These are phyloP conservation scores for Blepharisma japonicum DNA, from an alignment of 73 alveolate genomes.

Conservation along the genomic window DNA sequence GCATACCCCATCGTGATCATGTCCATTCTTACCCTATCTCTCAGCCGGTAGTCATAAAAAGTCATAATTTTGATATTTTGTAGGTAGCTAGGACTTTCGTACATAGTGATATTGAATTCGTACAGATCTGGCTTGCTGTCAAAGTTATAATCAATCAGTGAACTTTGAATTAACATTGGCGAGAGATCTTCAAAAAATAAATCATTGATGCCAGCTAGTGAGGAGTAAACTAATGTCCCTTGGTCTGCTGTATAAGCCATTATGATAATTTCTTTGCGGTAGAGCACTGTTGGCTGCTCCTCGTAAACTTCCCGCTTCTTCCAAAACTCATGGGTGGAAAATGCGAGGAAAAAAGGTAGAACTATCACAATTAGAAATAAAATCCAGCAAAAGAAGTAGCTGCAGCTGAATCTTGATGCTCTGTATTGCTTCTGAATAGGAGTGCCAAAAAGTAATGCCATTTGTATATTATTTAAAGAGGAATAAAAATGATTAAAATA, in stretches of 20 bases:
- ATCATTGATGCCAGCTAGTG: constrained; percentile 6
- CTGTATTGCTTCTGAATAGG: not conserved
- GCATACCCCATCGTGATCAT: constrained; percentile 25
- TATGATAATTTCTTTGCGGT: constrained; percentile 4
- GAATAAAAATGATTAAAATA: too few relatives aligned
- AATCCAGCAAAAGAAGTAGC: constrained; percentile 22
- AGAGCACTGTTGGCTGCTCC: constrained; percentile 2
- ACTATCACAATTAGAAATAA: not conserved
- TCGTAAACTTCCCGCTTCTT: not conserved
- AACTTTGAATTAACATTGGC: not conserved
- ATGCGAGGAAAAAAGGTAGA: constrained; percentile 12
- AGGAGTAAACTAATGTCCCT: not conserved
- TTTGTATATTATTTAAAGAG: not conserved
- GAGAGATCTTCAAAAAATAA: not conserved
- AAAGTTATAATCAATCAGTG: not conserved
- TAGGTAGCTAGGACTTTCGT: not conserved
- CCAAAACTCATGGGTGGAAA: constrained; percentile 21
- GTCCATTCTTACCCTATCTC: not conserved
- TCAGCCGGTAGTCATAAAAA: constrained; percentile 6
- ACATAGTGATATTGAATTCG: not conserved
- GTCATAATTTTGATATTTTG: not conserved
- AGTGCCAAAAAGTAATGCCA: not conserved
- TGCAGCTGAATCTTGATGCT: constrained; percentile 12
- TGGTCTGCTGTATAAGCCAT: not conserved
- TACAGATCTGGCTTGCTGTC: not conserved